Percentiles rank a stretch among this genome's conserved stretches.
Conservation (phyloP, 2,329 filamentous ascomycete species). For the Colletotrichum brevisporum region DNA sequence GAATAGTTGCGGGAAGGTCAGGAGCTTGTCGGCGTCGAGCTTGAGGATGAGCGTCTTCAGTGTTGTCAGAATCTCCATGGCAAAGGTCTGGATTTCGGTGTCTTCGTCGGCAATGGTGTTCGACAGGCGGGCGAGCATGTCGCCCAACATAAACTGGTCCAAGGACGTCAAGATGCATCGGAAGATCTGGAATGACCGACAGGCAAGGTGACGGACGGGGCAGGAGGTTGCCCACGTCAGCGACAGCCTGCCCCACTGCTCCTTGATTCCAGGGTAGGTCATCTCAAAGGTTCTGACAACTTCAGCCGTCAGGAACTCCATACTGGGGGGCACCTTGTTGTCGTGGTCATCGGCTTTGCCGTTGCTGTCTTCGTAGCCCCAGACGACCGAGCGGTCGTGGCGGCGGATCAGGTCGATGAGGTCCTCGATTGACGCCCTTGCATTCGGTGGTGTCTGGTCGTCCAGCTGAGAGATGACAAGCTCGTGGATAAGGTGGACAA, state of each 20-base stretch:
- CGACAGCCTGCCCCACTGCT: slow-evolving; percentile 91
- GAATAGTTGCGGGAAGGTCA: slow-evolving; percentile 95
- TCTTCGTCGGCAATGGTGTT: slow-evolving; percentile 98
- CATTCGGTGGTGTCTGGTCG: slow-evolving; percentile 71
- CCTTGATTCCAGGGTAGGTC: slow-evolving; percentile 87
- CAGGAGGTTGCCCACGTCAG: slow-evolving; percentile 97
- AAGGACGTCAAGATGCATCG: slow-evolving; percentile 91
- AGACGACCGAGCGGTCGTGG: slow-evolving; percentile 87
- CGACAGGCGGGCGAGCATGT: slow-evolving; percentile 94
- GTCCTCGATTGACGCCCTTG: slow-evolving; percentile 84
- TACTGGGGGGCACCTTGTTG: slow-evolving; percentile 86
- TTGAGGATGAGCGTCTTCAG: slow-evolving; percentile 92
- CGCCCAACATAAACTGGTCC: slow-evolving; percentile 93
- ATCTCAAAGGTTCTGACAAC: slow-evolving; percentile 89
- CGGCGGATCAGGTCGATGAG: slow-evolving; percentile 89
- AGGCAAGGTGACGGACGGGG: slow-evolving; percentile 93
- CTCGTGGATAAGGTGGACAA: slow-evolving; percentile 97
- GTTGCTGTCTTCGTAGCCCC: slow-evolving; percentile 95
- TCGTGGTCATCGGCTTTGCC: slow-evolving; percentile 80
- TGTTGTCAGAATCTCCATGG: slow-evolving; percentile 97
- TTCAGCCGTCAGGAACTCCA: slow-evolving; percentile 86
- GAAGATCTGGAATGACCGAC: slow-evolving; percentile 97
- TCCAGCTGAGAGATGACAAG: slow-evolving; percentile 87
- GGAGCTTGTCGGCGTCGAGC: slow-evolving; percentile 81
- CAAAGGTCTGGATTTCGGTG: slow-evolving; percentile 94